Evolutionary conservation across 1,284 basidiomycete species (phyloP), one percentile per base, ranked within the genome.

Genomic region (Moesziomyces sp.): DNA sequence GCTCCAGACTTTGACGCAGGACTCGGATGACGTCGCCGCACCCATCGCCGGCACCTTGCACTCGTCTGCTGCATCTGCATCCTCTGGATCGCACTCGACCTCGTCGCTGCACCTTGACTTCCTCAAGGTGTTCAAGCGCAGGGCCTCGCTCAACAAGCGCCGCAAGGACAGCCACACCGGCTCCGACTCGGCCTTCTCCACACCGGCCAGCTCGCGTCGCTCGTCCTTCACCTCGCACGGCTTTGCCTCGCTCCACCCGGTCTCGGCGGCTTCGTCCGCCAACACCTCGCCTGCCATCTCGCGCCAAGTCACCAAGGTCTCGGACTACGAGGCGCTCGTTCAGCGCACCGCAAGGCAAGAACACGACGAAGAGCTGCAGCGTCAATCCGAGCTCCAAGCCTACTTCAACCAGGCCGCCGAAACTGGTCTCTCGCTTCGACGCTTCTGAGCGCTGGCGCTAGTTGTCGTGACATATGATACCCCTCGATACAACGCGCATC

Each of bases 281-380:
- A 66, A 74, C 48, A 69, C 72, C 3, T 56, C 51, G 14, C 66
- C 66, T 1, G 66, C 62, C 24, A 70, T 74, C 44, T 69, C 66
- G 34, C 53, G 66, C 28, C 61, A 65, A 19, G 62, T 62, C 1
- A 74, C 72, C 13, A 65, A 62, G 52, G 47, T 74, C 5, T 52
- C 34, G 28, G 72, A 74, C 44, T 74, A 70, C 58, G 62, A 74
- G 7, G 58, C 62, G 0, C 21, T 66, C n/a, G 19, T 74, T 5
- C 46, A 59, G 18, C 52, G 44, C 23, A 74, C 72, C 5, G 55
- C 38, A 13, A 55, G 46, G 18, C 10, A 46, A 16, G 67, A 74
- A 18, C 34, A 57, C 16, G 18, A 52, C 14, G 72, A 74, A 10
- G 72, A 74, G 26, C 11, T 19, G 18, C 55, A 54, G n/a, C 47